phyloP scores from a whole-genome alignment of 805 yeast genomes.

The Kazachstania martiniae region DNA sequence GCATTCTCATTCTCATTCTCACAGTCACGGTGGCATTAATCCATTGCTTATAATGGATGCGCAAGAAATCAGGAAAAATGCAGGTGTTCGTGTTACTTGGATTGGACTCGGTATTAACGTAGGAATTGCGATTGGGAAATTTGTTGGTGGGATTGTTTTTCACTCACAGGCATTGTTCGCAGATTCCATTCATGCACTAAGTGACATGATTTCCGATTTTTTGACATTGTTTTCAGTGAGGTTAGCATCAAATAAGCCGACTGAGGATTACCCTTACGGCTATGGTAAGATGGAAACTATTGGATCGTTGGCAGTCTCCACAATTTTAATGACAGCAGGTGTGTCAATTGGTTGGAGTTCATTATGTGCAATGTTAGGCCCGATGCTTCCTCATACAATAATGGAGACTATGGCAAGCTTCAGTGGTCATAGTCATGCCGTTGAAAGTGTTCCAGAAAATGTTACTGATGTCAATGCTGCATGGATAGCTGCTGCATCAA shows the following conservation, averaged over 20 bases:
- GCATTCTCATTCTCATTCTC: constrained; percentile 10
- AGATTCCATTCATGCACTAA: constrained; percentile 86
- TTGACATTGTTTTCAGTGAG: constrained; percentile 83
- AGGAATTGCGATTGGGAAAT: constrained; percentile 75
- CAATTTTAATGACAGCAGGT: constrained; percentile 77
- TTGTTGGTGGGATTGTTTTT: constrained; percentile 78
- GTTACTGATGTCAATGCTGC: constrained; percentile 78
- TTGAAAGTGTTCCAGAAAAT: constrained; percentile 27
- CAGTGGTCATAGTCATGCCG: constrained; percentile 23
- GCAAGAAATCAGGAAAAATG: constrained; percentile 44
- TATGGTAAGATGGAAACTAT: constrained; percentile 88
- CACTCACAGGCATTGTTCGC: constrained; percentile 92
- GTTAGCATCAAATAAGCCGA: constrained; percentile 53
- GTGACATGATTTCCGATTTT: constrained; percentile 83
- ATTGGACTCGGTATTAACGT: constrained; percentile 74
- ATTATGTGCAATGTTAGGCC: constrained; percentile 53
- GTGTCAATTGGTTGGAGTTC: constrained; percentile 83
- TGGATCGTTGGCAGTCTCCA: constrained; percentile 81
- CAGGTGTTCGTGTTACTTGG: constrained; percentile 88
- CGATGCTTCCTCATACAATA: constrained; percentile 49
- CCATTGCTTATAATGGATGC: constrained; percentile 30
- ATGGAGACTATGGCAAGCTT: constrained; percentile 35
- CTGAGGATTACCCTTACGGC: constrained; percentile 63
- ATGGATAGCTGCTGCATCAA: constrained; percentile 84
- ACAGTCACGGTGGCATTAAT: constrained; percentile 16